Evolutionary conservation across 2,329 filamentous ascomycete species (phyloP), one percentile per base, ranked within the genome.

Genomic region (Zopfia rhizophila): DNA sequence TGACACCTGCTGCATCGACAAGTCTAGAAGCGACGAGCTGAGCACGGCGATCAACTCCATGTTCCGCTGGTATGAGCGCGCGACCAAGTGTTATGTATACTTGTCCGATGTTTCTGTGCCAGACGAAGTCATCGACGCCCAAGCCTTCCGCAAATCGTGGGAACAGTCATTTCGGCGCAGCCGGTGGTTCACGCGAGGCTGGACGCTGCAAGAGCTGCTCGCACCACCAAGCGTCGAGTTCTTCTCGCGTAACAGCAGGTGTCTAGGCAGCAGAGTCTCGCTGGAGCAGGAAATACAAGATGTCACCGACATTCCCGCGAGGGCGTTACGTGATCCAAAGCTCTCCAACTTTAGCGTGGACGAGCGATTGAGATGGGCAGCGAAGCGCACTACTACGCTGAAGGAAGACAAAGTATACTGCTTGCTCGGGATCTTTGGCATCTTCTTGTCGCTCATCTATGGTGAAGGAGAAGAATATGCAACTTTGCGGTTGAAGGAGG

Each of bases 151-250:
- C 6, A 37, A n/a, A n/a, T n/a, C n/a, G n/a, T 28, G 25, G 25
- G 12, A 28, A 28, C 3, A 12, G 30, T 13, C 11, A 7, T 58
- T 61, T 28, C 33, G 38, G 12, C 21, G 16, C 7, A 59, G 56
- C 39, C 17, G 25, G 42, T 61, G 45, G 55, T 60, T 59, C 22
- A 38, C 35, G 4, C 38, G 52, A 13, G 45, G 36, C 4, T 53
- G 38, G 49, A 53, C 45, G 25, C 48, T 56, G 25, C 48, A 53
- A 25, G 52, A 53, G 21, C 42, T 55, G 10, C 48, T 50, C 2
- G 48, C 52, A 1, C 36, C 38, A 33, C 38, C 13, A 18, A 38
- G 36, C 25, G 49, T 59, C 7, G 43, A 55, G 16, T 59, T 59
- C 38, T 59, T 51, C 41, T n/a, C n/a, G n/a, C n/a, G n/a, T n/a